Percentiles rank a stretch among this genome's conserved stretches.
Conservation (phyloP, 2,329 filamentous ascomycete species). For the Cryoendolithus antarcticus region DNA sequence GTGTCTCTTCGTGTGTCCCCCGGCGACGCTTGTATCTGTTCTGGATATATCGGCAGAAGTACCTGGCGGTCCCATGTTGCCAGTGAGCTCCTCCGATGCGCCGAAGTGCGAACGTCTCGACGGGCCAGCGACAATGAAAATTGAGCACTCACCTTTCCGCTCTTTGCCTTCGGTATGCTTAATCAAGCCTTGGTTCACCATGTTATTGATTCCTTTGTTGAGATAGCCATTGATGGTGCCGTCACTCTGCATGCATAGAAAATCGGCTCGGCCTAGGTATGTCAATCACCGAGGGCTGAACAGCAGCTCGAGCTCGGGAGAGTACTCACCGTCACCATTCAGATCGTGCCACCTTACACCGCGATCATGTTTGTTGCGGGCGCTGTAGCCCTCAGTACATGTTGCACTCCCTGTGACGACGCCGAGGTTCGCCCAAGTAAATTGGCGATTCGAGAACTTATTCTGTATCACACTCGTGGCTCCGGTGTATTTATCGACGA, state of each 20-base stretch:
- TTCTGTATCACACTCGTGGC: conserved; percentile 1
- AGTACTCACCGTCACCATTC: conserved; percentile 6
- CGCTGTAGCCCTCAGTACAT: conserved; percentile 4
- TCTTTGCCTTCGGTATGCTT: conserved; percentile 6
- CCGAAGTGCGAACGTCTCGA: too few relatives aligned
- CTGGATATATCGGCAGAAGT: too few relatives aligned
- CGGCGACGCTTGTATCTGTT: too few relatives aligned
- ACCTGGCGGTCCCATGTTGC: too few relatives aligned
- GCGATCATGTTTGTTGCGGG: conserved; percentile 3
- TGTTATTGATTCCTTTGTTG: conserved; percentile 4
- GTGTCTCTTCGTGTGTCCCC: too few relatives aligned
- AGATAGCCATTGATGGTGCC: conserved; percentile 4
- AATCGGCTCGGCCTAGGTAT: conserved; percentile 6
- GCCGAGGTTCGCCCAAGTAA: conserved; percentile 1
- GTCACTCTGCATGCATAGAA: conserved; percentile 4
- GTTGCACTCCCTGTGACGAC: conserved; percentile 1
- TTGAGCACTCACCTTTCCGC: too few relatives aligned
- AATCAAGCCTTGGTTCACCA: conserved; percentile 6
- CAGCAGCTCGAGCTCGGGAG: too few relatives aligned
- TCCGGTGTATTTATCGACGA: conserved; percentile 3
- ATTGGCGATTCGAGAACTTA: background rate
- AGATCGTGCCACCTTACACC: conserved; percentile 5
- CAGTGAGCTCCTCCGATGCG: too few relatives aligned
- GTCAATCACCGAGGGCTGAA: too few relatives aligned
- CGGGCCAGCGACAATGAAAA: too few relatives aligned